These are phyloP conservation scores for Cryphonectria parasitica DNA, from an alignment of 2,329 filamentous ascomycete species.

Conservation along the genomic window DNA sequence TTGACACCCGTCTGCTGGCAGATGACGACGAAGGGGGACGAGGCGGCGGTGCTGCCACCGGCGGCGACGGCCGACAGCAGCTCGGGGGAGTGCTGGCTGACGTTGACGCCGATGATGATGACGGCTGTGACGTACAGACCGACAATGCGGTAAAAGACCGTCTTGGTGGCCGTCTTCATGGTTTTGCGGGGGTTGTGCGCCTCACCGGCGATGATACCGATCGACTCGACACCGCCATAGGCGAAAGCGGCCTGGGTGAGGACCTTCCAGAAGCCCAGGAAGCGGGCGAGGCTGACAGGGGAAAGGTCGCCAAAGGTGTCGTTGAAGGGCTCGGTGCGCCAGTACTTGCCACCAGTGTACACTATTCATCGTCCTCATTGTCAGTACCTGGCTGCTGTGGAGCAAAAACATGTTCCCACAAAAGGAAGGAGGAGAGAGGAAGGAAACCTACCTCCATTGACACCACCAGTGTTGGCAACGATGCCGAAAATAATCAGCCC, in stretches of 20 bases:
- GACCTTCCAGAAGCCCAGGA: slow-evolving; percentile 28
- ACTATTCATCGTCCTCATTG: background rate
- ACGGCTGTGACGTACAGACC: slow-evolving; percentile 64
- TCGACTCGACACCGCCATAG: slow-evolving; percentile 32
- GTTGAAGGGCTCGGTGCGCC: slow-evolving; percentile 28
- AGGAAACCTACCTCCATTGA: slow-evolving; percentile 16
- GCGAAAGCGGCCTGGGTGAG: slow-evolving; percentile 28
- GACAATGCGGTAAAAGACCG: slow-evolving; percentile 64
- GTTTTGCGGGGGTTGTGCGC: slow-evolving; percentile 45
- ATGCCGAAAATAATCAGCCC: slow-evolving; percentile 64
- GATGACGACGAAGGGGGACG: slow-evolving; percentile 53
- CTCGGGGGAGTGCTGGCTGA: slow-evolving; percentile 52
- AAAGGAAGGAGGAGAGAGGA: background rate
- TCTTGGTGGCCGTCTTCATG: slow-evolving; percentile 61
- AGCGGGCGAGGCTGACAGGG: slow-evolving; percentile 21
- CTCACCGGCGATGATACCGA: slow-evolving; percentile 47
- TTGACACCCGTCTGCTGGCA: slow-evolving; percentile 54
- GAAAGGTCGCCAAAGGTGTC: slow-evolving; percentile 22
- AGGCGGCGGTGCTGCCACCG: slow-evolving; percentile 57
- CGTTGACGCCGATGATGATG: slow-evolving; percentile 64
- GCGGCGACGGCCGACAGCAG: slow-evolving; percentile 48
- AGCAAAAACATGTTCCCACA: too few relatives aligned
- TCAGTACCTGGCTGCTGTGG: background rate
- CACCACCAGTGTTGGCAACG: slow-evolving; percentile 59
- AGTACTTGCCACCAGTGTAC: slow-evolving; percentile 28